Evolutionary conservation across 768 basidiomycete genomes (phyloP).

Genomic region (Agaricus blazei): DNA sequence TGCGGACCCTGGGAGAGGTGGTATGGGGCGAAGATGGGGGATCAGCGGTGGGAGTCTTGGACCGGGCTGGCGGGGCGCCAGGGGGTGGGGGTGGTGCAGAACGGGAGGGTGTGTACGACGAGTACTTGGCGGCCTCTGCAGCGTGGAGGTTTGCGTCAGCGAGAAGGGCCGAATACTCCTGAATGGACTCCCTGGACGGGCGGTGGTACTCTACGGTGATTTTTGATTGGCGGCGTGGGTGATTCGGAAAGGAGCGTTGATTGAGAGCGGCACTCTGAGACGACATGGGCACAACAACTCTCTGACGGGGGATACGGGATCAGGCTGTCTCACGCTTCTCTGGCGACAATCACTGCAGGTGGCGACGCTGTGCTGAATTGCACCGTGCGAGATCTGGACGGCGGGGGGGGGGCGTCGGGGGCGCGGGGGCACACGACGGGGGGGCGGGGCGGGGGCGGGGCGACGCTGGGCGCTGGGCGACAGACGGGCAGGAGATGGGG

Average conservation of each 20-base stretch:
- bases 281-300: slow-evolving; percentile 27
- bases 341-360: slow-evolving; percentile 5
- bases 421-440: neutral
- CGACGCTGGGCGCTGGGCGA: neutral
- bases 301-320: neutral
- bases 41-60: slow-evolving; percentile 45
- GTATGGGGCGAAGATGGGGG: slow-evolving; percentile 25
- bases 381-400: neutral
- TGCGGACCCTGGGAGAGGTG: slow-evolving; percentile 35
- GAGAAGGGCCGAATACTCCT: slow-evolving; percentile 72
- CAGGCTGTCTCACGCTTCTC: slow-evolving; percentile 1
- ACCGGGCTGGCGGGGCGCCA: slow-evolving; percentile 28
- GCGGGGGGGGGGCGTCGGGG: neutral
- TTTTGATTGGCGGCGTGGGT: slow-evolving; percentile 48
- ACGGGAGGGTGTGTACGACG: slow-evolving; percentile 30
- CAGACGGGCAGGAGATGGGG: neutral
- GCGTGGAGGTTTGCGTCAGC: slow-evolving; percentile 55
- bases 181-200: slow-evolving; percentile 69
- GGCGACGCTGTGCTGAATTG: neutral
- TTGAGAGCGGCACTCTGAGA: slow-evolving; percentile 41
- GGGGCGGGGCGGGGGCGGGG: neutral
- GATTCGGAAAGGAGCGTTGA: slow-evolving; percentile 37
- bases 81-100: slow-evolving; percentile 33
- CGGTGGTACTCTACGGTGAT: slow-evolving; percentile 74
- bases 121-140: slow-evolving; percentile 39